Evolutionary conservation across 1,139 yeast genomes (phyloP).

Genomic region (Torulaspora globosa): DNA sequence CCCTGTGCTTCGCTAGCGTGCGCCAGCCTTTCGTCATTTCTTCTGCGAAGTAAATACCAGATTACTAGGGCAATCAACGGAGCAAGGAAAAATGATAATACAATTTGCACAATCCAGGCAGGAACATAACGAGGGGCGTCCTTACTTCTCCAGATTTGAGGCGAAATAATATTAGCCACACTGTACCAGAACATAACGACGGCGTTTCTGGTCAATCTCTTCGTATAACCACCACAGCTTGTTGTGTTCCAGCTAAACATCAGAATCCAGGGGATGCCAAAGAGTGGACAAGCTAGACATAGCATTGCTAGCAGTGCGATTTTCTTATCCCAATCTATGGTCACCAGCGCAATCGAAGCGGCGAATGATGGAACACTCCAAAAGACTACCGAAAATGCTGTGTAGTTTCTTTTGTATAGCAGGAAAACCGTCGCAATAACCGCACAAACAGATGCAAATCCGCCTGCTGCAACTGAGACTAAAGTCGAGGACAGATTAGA

Average conservation of each 20-base stretch:
- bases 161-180: constrained; percentile 44
- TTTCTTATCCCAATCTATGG: constrained; percentile 42
- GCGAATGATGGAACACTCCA: constrained; percentile 45
- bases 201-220: constrained; percentile 42
- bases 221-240: constrained; percentile 43
- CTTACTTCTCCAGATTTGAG: constrained; percentile 43
- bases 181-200: constrained; percentile 41
- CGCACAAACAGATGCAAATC: constrained; percentile 41
- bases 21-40: constrained; percentile 40
- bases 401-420: constrained; percentile 18
- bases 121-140: constrained; percentile 44
- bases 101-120: constrained; percentile 55
- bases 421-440: constrained; percentile 37
- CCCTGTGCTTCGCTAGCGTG: constrained; percentile 26
- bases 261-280: constrained; percentile 44
- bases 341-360: constrained; percentile 45
- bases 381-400: constrained; percentile 40
- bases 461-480: constrained; percentile 51
- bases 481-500: constrained; percentile 46
- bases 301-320: constrained; percentile 45
- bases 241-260: constrained; percentile 42
- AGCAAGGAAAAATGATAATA: constrained; percentile 43
- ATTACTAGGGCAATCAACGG: constrained; percentile 42
- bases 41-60: constrained; percentile 39
- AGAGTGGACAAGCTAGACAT: constrained; percentile 41